Percentiles rank a stretch among this genome's conserved stretches.
Conservation (phyloP, 2,329 filamentous ascomycete genomes). For the Leptographium galeiforme region DNA sequence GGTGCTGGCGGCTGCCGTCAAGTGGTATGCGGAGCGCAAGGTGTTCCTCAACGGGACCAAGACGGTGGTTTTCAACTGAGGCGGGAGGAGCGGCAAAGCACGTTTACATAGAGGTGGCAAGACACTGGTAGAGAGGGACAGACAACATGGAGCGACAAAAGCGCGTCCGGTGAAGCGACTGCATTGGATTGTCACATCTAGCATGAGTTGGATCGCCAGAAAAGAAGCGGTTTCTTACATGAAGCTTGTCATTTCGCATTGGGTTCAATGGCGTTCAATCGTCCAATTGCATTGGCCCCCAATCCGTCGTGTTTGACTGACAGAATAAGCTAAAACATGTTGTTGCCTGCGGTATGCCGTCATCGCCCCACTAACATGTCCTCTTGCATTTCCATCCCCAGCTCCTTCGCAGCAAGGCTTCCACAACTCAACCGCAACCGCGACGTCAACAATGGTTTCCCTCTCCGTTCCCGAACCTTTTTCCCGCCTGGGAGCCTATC, state of each 20-base stretch:
- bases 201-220: too few species aligned
- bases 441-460: not conserved
- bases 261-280: too few species aligned
- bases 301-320: too few species aligned
- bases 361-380: not conserved
- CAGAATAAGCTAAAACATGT: too few species aligned
- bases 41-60: conserved; percentile 69
- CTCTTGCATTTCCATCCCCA: not conserved
- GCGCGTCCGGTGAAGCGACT: too few species aligned
- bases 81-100: not conserved
- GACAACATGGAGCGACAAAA: too few species aligned
- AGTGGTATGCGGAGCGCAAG: conserved; percentile 68
- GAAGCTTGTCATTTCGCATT: too few species aligned
- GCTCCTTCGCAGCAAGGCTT: not conserved
- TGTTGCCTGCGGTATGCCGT: not conserved
- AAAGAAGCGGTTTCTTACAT: too few species aligned
- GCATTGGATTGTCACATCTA: too few species aligned
- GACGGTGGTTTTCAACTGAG: conserved; percentile 58
- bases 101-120: too few species aligned
- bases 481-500: conserved; percentile 3
- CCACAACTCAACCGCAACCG: not conserved
- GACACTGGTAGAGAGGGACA: too few species aligned
- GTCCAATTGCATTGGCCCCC: too few species aligned
- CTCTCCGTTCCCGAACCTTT: conserved; percentile 1
- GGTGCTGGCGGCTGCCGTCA: conserved; percentile 67